Conservation (phyloP, 176 grass and related monocot genomes). For the Alopecurus myosuroides region DNA sequence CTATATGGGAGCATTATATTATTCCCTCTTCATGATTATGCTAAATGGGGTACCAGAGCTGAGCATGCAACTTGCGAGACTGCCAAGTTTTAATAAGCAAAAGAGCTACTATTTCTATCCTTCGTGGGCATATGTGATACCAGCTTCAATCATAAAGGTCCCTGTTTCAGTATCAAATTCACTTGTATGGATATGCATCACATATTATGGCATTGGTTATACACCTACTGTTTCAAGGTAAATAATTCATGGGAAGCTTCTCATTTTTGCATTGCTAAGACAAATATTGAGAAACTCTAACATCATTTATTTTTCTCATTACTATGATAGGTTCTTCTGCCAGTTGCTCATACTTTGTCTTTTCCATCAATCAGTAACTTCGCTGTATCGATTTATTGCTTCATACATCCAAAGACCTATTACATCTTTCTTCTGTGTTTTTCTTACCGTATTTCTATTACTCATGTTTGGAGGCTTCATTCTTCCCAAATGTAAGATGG, state of each 20-base stretch:
- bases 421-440: not conserved
- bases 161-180: not conserved
- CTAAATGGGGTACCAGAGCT: not conserved
- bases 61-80: not conserved
- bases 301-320: not conserved
- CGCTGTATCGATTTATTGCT: not conserved
- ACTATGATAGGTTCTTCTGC: not conserved
- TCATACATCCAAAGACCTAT: not conserved
- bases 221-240: not conserved
- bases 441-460: not conserved
- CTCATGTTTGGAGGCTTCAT: not conserved
- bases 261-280: not conserved
- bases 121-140: not conserved
- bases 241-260: not conserved
- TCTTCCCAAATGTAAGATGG: not conserved
- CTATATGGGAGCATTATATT: not conserved
- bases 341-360: not conserved
- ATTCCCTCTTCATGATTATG: not conserved
- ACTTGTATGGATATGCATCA: not conserved
- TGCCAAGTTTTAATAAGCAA: not conserved
- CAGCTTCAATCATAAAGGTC: not conserved
- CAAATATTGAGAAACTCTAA: not conserved
- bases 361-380: not conserved
- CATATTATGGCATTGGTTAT: not conserved
- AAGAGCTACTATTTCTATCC: not conserved